phyloP scores from a whole-genome alignment of 371 early-diverging fungal genomes.

The Syncephalastrum contaminatum region DNA sequence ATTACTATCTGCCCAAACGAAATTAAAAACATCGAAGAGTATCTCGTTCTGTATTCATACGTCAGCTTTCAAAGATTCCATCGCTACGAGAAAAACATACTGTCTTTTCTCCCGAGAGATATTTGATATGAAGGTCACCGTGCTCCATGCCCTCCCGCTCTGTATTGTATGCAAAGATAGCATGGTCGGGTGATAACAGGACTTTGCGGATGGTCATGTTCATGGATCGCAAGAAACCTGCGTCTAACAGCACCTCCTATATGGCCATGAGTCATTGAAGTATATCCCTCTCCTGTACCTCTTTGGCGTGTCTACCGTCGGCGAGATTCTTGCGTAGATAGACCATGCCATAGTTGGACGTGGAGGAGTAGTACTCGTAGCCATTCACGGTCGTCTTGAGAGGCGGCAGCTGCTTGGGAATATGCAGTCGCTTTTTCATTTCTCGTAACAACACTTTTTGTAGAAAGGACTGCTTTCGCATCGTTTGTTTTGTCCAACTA shows the following conservation, averaged over 20 bases:
- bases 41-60: slow-evolving; percentile 43
- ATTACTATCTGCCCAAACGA: slow-evolving; percentile 73
- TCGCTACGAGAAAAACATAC: neutral
- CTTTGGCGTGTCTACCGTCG: slow-evolving; percentile 8
- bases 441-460: slow-evolving; percentile 29
- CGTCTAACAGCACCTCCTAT: slow-evolving; percentile 59
- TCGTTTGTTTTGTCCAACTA: slow-evolving; percentile 28
- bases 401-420: slow-evolving; percentile 45
- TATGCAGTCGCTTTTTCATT: slow-evolving; percentile 54
- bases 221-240: slow-evolving; percentile 51
- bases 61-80: neutral
- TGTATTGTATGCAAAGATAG: slow-evolving; percentile 60
- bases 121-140: slow-evolving; percentile 63
- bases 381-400: slow-evolving; percentile 54
- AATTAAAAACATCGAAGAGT: slow-evolving; percentile 74
- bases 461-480: slow-evolving; percentile 28
- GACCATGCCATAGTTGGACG: slow-evolving; percentile 54
- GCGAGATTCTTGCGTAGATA: slow-evolving; percentile 55
- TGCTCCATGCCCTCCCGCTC: slow-evolving; percentile 63
- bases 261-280: neutral
- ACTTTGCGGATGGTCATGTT: slow-evolving; percentile 60
- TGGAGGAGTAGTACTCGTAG: slow-evolving; percentile 65
- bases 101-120: slow-evolving; percentile 26
- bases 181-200: slow-evolving; percentile 58
- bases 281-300: neutral